Percentiles rank a stretch among this genome's conserved stretches.
Evolutionary conservation across 257 asterid genomes (phyloP).

Genomic region (Solanum chiquidenum): DNA sequence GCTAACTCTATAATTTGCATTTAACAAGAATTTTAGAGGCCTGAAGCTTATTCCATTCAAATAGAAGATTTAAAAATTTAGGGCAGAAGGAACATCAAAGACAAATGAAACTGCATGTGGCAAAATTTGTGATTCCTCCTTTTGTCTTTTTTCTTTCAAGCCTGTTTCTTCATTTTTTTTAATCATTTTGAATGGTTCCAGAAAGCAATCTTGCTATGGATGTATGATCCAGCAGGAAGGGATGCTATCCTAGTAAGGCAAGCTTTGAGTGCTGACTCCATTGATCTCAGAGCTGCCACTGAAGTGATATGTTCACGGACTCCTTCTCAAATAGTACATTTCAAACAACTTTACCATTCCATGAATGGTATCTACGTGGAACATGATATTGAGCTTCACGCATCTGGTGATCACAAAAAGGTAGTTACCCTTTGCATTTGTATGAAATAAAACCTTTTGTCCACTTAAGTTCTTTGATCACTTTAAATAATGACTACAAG

Average conservation of each 20-base stretch:
- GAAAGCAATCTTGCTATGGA: constrained; percentile 76
- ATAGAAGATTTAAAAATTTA: neutral
- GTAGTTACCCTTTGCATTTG: constrained; percentile 17
- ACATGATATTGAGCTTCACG: constrained; percentile 60
- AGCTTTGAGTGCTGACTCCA: constrained; percentile 33
- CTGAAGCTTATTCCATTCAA: neutral
- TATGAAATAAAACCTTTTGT: neutral
- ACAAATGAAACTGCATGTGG: neutral
- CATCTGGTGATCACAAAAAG: constrained; percentile 75
- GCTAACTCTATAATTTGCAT: neutral
- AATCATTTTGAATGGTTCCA: constrained; percentile 16
- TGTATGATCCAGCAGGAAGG: constrained; percentile 83
- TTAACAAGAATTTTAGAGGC: neutral
- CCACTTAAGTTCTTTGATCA: neutral
- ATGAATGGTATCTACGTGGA: constrained; percentile 58
- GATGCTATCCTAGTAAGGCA: constrained; percentile 64
- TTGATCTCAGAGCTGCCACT: constrained; percentile 63
- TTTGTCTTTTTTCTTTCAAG: neutral
- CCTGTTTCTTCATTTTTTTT: neutral
- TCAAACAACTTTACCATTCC: constrained; percentile 59
- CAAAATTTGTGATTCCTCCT: neutral
- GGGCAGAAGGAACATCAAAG: neutral
- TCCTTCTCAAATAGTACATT: constrained; percentile 62
- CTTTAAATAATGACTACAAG: neutral
- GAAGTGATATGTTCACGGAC: constrained; percentile 93